Base-by-base conservation (phyloP, 164 flowering plant genomes). In the Magnolia sinica region DNA sequence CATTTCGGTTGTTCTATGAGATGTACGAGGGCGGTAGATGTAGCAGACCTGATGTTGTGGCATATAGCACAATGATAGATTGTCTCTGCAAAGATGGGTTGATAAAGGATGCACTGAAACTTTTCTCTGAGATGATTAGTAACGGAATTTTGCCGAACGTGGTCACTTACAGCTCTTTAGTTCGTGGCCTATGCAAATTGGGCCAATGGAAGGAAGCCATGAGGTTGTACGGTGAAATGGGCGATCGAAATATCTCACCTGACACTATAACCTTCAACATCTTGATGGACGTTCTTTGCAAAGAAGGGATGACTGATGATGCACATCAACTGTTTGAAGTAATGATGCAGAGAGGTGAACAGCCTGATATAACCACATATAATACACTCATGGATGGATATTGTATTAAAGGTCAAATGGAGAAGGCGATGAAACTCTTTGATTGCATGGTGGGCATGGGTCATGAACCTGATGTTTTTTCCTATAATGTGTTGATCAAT, bases 401-500 rank as follows among this genome's bases (percentile, higher is more conserved):
- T 11, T 77, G 79, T 72, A 9, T 61, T 10, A 19, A 49, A 29
- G 75, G 79, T 11, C 7, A 72, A 24, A 50, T 77, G 74, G 81
- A 85, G 55, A 76, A 81, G 24, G 91, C 88, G 4, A 77, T 29
- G 68, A 79, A 83, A 68, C 74, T 89, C 29, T 83, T 87, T 72
- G 55, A 51, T 55, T 77, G 73, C 29, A 81, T 89, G 90, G 74
- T 14, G 37, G 59, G 18, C 22, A 83, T 75, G 27, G 90, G 88
- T 11, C 68, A 45, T 69, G 73, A 72, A 58, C 80, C 23, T 23
- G 78, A 86, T 81, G 81, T 74, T 59, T 70, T 75, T 45, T 83
- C 81, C 61, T 87, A 84, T 64, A 83, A 77, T 78, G 73, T 80
- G 22, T 73, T 91, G 85, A 86, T 89, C 52, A 84, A 84, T 78